Evolutionary conservation across 75 land plant species (phyloP), one percentile per base, ranked within the genome.

Genomic region (Selaginella moellendorffii): DNA sequence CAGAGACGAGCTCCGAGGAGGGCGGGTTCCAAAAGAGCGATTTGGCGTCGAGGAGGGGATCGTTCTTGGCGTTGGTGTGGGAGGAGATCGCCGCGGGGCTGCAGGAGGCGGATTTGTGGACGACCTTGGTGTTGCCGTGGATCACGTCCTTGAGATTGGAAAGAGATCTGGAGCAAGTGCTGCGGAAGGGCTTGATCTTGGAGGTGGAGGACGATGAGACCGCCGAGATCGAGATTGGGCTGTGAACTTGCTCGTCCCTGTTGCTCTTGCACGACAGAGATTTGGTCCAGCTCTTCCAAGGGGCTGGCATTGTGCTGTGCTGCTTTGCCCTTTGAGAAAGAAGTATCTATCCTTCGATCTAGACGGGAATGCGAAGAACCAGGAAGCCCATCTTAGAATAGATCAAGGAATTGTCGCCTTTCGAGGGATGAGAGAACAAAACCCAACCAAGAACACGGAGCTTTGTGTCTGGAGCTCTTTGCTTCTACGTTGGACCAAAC

Each of bases 91-190:
- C 21, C n/a, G 59, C 24, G 59, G 59, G n/a, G n/a, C 59, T 56
- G 24, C 23, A 56, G 5, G 59, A 56, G 19, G 59, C 59, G 8
- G 59, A 56, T 56, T 56, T 66, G 66, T 86, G 86, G 27, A 83
- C 76, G 14, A 81, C 86, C 26, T 81, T 46, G 0, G 86, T 79
- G 65, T 72, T 81, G 8, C 83, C 83, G 52, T 80, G 86, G 24
- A 36, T 65, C 29, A 72, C 82, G 1, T 73, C 82, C 26, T 51
- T 69, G 54, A 69, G 52, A 63, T 62, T 66, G 10, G 68, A 80
- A 18, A 88, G 82, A 31, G 93, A 84, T 69, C 85, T 82, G 19
- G 93, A 88, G 54, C 93, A 88, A 5, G 46, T 5, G 46, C 46
- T 36, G 10, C 46, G 46, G 10, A 36, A 14, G 10, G 14, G 10